A percentile compares a stretch with the other conserved stretches of the same genome.
phyloP scores from a whole-genome alignment of 192 early-diverging fungal species.

The Phlyctochytrium bullatum region DNA sequence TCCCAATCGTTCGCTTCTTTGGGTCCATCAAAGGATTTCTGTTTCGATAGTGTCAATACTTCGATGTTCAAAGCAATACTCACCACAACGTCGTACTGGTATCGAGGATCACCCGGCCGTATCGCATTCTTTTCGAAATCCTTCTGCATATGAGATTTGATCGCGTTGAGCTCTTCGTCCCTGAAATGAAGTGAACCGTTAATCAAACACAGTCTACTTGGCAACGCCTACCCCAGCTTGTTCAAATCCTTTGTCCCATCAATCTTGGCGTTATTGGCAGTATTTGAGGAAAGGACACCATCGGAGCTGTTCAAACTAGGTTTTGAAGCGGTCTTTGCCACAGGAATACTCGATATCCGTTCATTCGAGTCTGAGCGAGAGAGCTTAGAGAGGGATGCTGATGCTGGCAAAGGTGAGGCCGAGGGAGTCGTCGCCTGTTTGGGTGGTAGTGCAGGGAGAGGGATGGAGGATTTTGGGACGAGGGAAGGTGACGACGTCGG shows the following conservation, averaged over 20 bases:
- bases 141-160: conserved; percentile 32
- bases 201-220: too few species aligned
- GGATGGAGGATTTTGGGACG: not conserved
- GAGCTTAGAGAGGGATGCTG: not conserved
- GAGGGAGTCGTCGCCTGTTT: not conserved
- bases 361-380: not conserved
- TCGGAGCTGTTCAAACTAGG: not conserved
- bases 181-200: too few species aligned
- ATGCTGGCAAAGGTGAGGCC: not conserved
- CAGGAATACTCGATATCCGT: too few species aligned
- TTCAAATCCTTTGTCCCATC: conserved; percentile 36
- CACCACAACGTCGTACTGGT: conserved; percentile 37
- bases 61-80: not conserved
- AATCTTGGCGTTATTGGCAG: conserved; percentile 9
- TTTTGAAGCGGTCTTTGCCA: too few species aligned
- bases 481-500: not conserved
- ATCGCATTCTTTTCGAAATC: conserved; percentile 36
- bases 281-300: not conserved
- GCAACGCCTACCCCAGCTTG: conserved; percentile 34
- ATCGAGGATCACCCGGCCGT: conserved; percentile 25
- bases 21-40: conserved; percentile 35
- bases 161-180: conserved; percentile 23
- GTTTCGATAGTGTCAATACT: not conserved
- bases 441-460: not conserved
- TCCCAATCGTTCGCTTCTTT: conserved; percentile 40